Evolutionary conservation across 2,329 filamentous ascomycete genomes (phyloP), one percentile per base, ranked within the genome.

Genomic region (Sporothrix inflata): DNA sequence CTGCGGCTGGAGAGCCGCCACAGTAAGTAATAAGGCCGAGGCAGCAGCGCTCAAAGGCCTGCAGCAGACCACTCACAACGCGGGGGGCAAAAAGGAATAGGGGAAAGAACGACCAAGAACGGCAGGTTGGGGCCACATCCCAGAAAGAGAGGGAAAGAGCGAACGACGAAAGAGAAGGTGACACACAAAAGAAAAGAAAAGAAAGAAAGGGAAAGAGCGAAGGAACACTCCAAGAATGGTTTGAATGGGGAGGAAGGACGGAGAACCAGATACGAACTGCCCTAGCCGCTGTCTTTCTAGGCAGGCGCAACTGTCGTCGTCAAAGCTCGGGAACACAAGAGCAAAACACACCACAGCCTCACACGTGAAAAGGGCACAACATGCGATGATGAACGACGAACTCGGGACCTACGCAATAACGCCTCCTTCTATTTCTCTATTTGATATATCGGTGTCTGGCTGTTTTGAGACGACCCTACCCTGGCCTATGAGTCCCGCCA

Each of bases 41-140:
- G 57, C 57, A 63, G 16, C 19, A 63, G 57, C 57, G 11, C 9
- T 21, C 19, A 63, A 42, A 57, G 49, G 7, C 27, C 53, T 38
- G 53, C 27, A 57, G 53, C 27, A 34, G 49, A 57, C 27, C 53
- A 34, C 16, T 57, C 27, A 19, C 53, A 57, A 4, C 14, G 53
- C 34, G 34, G 57, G 57, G 21, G 57, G 57, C 57, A 63, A 63
- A 60, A 63, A 24, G 11, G 34, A n/a, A 21, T 19, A 63, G 34
- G 12, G n/a, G 49, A 34, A 63, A 61, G 34, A 38, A 24, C n/a
- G 49, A 24, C 49, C 57, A 40, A 21, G 19, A 19, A 40, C 34
- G n/a, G n/a, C n/a, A n/a, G 34, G 30, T 30, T 14, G 40, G 40
- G 24, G 24, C 4, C 3, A 30, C 11, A 27, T 7, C 14, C 53